A percentile compares a stretch with the other conserved stretches of the same genome.
Conservation (phyloP, 805 yeast genomes). For the Sugiyamaella marilandica region DNA sequence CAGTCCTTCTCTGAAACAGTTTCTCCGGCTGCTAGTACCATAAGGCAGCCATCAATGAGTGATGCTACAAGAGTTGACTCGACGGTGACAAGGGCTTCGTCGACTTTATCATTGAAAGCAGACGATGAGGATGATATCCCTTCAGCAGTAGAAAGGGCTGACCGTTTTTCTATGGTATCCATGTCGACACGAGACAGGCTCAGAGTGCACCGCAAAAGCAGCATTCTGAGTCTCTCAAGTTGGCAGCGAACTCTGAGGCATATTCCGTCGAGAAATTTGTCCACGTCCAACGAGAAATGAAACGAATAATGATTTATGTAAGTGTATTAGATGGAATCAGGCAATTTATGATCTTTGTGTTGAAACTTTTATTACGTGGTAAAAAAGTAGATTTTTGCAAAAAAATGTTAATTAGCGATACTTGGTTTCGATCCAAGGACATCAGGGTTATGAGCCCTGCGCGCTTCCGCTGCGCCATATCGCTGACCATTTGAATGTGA, state of each 20-base stretch:
- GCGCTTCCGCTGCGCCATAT: constrained; percentile 69
- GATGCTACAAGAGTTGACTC: not conserved
- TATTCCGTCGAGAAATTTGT: not conserved
- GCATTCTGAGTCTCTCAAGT: constrained; percentile 13
- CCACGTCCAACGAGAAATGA: not conserved
- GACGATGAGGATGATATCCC: not conserved
- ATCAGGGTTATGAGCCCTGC: constrained; percentile 96
- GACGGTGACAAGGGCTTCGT: not conserved
- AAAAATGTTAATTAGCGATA: constrained; percentile 57
- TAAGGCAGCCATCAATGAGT: not conserved
- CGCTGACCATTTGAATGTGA: constrained; percentile 25
- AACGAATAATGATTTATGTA: constrained; percentile 1
- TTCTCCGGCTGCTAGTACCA: not conserved
- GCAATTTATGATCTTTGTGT: too few species aligned
- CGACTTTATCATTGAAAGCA: not conserved
- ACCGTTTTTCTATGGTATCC: not conserved
- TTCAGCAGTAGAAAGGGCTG: not conserved
- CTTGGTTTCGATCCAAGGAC: constrained; percentile 90
- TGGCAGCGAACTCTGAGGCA: constrained; percentile 12
- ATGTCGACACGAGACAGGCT: not conserved
- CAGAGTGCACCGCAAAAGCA: constrained; percentile 12
- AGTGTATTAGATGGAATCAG: not conserved
- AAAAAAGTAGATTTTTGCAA: not conserved
- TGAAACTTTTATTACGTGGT: not conserved
- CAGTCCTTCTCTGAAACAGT: not conserved